Base-by-base conservation (phyloP, 225 moss, liverwort and hornwort species). In the Thuidium tamariscinum region DNA sequence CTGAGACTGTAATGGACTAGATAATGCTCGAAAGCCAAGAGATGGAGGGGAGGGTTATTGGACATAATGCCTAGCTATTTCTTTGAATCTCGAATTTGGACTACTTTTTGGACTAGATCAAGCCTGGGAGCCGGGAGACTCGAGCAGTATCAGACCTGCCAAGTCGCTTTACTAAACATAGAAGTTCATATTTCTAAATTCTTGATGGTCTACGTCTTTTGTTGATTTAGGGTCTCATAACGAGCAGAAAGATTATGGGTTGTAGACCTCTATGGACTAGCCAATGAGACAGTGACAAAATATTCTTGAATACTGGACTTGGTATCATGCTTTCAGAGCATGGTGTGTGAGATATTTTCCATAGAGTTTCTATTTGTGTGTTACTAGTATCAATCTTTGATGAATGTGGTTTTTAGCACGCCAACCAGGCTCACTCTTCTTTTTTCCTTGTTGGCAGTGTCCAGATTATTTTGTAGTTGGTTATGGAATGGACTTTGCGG, bases 401-500 rank as follows among this genome's bases (percentile, higher is more conserved):
- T 76, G 30, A 18, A 74, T 56, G 64, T 79, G 36, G n/a, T 49
- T 71, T 71, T 72, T 52, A 59, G 79, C 70, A 44, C 60, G 20
- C 44, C 32, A 63, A 16, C 10, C 14, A 42, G 25, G 22, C 83
- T 84, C n/a, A 71, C 71, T 39, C 25, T 42, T 22, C 0, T 30
- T 7, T 63, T 68, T 67, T 25, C 81, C 17, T 37, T 85, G 80
- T 88, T 51, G 36, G 44, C 86, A 92, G 88, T 92, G 90, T 73
- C 88, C 88, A 82, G 84, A 92, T 67, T 74, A 56, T 57, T 92
- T 92, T 56, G 91, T 92, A 54, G 90, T 92, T 75, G 92, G 90
- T 16, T 92, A 88, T 76, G 92, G 92, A 64, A 92, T 92, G 92
- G 92, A 90, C 37, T 90, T 88, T 54, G 88, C 92, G 55, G 90